Conservation (phyloP, 306 rosid genomes). For the Myrica gale region DNA sequence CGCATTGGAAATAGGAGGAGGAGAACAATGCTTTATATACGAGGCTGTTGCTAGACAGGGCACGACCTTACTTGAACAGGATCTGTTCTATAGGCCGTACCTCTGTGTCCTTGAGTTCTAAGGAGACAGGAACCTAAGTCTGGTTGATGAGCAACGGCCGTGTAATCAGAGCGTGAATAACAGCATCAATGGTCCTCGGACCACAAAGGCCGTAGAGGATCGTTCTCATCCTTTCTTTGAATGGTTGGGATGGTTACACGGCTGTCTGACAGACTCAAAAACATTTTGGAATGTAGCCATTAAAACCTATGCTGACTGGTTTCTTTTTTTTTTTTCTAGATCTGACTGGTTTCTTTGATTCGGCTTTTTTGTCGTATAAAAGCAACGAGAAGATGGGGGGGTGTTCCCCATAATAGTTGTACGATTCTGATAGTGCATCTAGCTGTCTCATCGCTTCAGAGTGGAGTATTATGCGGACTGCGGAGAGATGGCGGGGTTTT, state of each 20-base stretch:
- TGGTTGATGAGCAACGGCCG: neutral
- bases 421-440: constrained; percentile 47
- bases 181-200: neutral
- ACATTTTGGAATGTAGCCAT: neutral
- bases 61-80: neutral
- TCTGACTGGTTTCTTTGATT: neutral
- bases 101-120: neutral
- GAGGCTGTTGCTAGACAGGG: accelerated
- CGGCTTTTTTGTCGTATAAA: constrained; percentile 38
- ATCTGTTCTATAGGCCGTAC: neutral
- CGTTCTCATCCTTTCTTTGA: neutral
- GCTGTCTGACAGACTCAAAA: neutral
- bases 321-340: too few species aligned
- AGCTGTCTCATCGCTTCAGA: constrained; percentile 26
- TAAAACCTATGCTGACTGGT: neutral
- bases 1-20: neutral
- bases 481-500: constrained; percentile 53
- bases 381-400: constrained; percentile 41
- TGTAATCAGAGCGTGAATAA: neutral
- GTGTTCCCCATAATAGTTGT: constrained; percentile 43
- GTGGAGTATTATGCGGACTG: constrained; percentile 35
- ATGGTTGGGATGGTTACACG: neutral
- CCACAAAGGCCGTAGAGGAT: neutral
- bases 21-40: neutral
- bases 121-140: neutral